Conservation (phyloP, 176 grass and related monocot genomes). For the Lolium perenne region DNA sequence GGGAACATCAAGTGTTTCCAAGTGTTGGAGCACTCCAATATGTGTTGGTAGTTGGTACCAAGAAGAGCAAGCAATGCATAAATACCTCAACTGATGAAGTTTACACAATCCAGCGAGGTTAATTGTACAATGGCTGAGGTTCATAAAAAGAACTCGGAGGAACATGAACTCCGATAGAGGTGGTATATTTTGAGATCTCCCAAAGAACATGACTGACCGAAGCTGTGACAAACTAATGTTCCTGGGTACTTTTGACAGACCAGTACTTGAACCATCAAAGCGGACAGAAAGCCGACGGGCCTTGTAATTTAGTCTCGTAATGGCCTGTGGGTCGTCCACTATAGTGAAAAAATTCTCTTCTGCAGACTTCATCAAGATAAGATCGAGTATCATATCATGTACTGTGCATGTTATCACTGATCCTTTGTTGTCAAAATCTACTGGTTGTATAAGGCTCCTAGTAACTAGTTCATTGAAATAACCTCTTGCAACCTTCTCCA, state of each 20-base stretch:
- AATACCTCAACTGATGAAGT: background rate
- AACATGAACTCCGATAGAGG: background rate
- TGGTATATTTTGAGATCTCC: background rate
- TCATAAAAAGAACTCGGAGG: background rate
- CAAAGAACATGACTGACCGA: background rate
- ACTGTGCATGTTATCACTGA: background rate
- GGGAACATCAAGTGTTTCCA: background rate
- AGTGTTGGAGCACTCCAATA: background rate
- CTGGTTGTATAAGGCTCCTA: background rate
- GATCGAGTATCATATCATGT: background rate
- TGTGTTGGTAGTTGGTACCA: background rate
- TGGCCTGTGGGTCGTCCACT: background rate
- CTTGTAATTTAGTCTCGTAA: background rate
- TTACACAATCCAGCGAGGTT: too few relatives aligned
- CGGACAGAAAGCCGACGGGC: background rate
- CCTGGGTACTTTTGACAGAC: background rate
- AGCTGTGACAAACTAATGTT: background rate
- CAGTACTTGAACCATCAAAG: background rate
- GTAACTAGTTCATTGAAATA: background rate
- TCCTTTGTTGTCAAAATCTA: accelerated
- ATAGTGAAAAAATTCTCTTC: constrained; percentile 3
- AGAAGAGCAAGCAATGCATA: background rate
- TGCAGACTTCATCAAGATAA: background rate
- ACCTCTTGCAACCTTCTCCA: background rate
- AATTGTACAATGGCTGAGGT: accelerated